Evolutionary conservation across 371 early-diverging fungal species (phyloP), one percentile per base, ranked within the genome.

Genomic region (Mucor plumbeus): DNA sequence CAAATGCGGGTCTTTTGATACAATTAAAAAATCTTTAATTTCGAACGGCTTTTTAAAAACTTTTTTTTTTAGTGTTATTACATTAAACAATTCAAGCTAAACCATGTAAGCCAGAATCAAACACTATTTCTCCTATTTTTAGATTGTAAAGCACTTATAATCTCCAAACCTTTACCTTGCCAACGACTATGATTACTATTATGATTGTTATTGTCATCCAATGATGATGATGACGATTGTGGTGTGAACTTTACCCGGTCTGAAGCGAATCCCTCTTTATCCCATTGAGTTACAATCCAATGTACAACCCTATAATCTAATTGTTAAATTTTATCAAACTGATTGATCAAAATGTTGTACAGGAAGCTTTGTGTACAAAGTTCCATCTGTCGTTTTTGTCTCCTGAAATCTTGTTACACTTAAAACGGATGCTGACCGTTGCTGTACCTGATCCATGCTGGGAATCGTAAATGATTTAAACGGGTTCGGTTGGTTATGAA

Each of bases 381-480:
- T 88, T 13, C 95, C 93, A 34, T 91, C 90, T 5, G 88, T 89
- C 15, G 80, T 67, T 78, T 96, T 97, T 65, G 94, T 96, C 50
- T 91, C 95, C 77, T 98, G 94, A 39, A 99, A 77, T 70, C 92
- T 90, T 63, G 89, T 88, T 11, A 97, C 97, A 58, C 94, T 90
- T 41, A 95, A 92, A n/a, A 97, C 95, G 82, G 98, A 99, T 0
- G 99, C 94, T 36, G 99, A 78, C 34, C 99, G 87, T 50, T 94
- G 92, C 85, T 99, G 99, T 73, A 99, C 94, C 63, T 99, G 99
- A 7, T 97, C 91, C 73, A 99, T 86, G 15, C 90, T 90, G 19
- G 99, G 96, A 54, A 99, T 92, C 17, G 85, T 87, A 59, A 85
- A 79, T 3, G 82, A 83, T 48, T 88, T 80, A 69, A 93, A 91